Conservation (phyloP, 208 protist genomes). For the Leishmania amazonensis region DNA sequence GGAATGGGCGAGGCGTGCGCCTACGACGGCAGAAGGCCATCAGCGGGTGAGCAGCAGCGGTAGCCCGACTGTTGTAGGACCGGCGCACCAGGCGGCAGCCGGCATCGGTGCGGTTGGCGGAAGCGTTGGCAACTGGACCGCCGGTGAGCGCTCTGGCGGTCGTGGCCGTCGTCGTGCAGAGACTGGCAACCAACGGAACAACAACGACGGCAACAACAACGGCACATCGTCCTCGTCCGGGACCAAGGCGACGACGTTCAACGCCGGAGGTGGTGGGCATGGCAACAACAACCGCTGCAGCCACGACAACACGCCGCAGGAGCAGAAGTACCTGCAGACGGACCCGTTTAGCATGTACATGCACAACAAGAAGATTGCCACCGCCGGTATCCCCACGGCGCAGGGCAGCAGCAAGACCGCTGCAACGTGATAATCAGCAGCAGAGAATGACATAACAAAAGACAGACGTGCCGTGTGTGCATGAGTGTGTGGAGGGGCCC, state of each 20-base stretch:
- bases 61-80: background rate
- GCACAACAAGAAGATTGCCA: slow-evolving; percentile 45
- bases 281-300: slow-evolving; percentile 19
- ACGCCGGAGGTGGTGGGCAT: background rate
- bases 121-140: background rate
- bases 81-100: background rate
- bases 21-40: background rate
- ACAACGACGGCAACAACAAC: slow-evolving; percentile 1
- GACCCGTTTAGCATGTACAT: slow-evolving; percentile 56
- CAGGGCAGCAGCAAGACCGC: background rate
- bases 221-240: slow-evolving; percentile 5
- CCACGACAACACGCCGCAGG: slow-evolving; percentile 47
- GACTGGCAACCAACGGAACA: background rate
- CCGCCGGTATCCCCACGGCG: background rate
- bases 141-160: slow-evolving; percentile 1
- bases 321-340: slow-evolving; percentile 46
- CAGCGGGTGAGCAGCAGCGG: background rate
- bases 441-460: background rate
- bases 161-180: slow-evolving; percentile 1
- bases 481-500: background rate
- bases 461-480: background rate
- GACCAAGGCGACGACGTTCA: background rate
- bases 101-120: background rate
- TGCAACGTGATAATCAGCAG: background rate
- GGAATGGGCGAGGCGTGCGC: background rate